phyloP scores from a whole-genome alignment of 2,329 filamentous ascomycete genomes.

The Graphiopsis chlorocephala region DNA sequence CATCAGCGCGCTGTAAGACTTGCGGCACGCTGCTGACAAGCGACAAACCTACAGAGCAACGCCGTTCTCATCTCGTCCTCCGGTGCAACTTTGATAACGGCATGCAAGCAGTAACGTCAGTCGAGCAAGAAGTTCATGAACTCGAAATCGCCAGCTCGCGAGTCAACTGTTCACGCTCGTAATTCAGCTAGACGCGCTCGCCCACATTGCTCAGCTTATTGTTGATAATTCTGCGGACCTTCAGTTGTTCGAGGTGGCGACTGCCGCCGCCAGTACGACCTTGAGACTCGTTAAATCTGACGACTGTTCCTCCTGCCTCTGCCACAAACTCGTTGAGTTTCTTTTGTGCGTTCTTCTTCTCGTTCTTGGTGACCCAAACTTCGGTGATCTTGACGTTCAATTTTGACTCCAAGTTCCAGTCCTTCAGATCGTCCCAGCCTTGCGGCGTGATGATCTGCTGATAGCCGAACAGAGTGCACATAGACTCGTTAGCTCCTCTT shows the following conservation, averaged over 20 bases:
- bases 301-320: not conserved
- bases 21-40: too few relatives aligned
- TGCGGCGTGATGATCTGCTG: not conserved
- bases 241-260: not conserved
- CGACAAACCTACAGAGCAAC: not conserved
- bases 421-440: not conserved
- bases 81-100: not conserved
- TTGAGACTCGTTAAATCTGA: not conserved
- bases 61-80: not conserved
- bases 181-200: not conserved
- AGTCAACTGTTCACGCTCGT: not conserved
- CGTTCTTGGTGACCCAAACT: not conserved
- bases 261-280: not conserved
- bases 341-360: not conserved
- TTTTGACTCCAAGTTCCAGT: not conserved
- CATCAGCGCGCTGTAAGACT: too few relatives aligned
- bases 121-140: not conserved
- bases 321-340: not conserved
- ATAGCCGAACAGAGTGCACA: not conserved
- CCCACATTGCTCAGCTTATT: not conserved
- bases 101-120: not conserved
- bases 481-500: not conserved
- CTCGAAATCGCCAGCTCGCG: not conserved
- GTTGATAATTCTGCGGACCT: not conserved
- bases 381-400: not conserved